phyloP scores from a whole-genome alignment of 2,329 filamentous ascomycete species.

The Arachnomyces sp. region DNA sequence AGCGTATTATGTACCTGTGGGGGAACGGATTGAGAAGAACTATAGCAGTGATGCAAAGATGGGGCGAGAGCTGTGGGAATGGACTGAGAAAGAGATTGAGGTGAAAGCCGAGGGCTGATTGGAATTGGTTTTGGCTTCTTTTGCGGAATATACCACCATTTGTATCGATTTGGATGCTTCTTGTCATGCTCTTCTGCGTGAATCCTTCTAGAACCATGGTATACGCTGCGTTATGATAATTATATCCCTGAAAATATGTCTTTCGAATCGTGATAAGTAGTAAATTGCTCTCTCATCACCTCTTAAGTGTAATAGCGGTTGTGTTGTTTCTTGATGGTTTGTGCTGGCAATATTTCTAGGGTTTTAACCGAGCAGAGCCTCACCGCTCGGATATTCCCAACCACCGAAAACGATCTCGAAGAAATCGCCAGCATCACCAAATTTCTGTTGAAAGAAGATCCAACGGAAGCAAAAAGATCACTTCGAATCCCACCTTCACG shows the following conservation, averaged over 20 bases:
- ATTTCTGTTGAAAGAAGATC: neutral
- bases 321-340: no score
- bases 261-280: no score
- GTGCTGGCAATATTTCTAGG: conserved; percentile 6
- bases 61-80: conserved; percentile 34
- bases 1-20: conserved; percentile 36
- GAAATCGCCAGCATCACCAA: neutral
- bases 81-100: conserved; percentile 32
- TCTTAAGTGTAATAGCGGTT: no score
- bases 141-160: no score
- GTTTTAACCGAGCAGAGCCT: conserved; percentile 32
- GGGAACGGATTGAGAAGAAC: conserved; percentile 23
- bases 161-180: no score
- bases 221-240: no score
- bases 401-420: conserved; percentile 5
- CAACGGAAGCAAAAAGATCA: neutral
- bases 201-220: no score
- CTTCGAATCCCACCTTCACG: no score
- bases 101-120: neutral
- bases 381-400: conserved; percentile 14
- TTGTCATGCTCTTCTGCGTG: no score
- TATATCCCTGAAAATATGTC: no score
- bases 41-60: conserved; percentile 26
- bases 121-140: no score
- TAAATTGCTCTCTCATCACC: no score